Conservation (phyloP, 495 filamentous ascomycete genomes). For the Trypethelium eluteriae region DNA sequence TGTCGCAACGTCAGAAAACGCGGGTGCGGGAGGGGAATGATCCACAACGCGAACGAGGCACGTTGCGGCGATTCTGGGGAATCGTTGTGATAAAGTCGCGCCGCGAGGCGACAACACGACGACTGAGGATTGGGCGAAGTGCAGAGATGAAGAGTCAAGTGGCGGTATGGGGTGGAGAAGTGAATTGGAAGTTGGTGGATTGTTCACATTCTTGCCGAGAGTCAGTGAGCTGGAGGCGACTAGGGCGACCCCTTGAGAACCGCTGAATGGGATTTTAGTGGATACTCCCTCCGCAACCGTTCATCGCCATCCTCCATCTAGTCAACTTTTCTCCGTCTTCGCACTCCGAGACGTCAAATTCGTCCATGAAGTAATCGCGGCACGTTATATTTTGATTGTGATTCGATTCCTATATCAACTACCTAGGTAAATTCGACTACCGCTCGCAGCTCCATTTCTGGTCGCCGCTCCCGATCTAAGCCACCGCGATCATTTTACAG, state of each 20-base stretch:
- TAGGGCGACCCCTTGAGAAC: background rate
- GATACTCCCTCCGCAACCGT: background rate
- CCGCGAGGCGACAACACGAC: background rate
- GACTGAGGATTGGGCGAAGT: background rate
- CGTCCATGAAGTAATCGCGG: background rate
- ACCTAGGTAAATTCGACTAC: background rate
- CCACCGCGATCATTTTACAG: background rate
- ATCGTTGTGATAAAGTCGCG: background rate
- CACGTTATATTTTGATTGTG: background rate
- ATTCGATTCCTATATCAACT: background rate
- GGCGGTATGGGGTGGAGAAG: background rate
- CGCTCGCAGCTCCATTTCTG: background rate
- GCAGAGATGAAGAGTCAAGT: background rate
- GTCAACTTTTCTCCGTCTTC: background rate
- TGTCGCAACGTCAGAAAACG: conserved; percentile 18
- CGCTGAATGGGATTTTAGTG: background rate
- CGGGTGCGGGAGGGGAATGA: conserved; percentile 12
- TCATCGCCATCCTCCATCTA: background rate
- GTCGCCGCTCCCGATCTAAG: background rate
- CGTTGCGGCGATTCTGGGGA: background rate
- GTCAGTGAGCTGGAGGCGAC: background rate
- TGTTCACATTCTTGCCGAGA: conserved; percentile 8
- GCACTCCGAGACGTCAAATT: background rate
- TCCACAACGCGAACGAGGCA: conserved; percentile 14
- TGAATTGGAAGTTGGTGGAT: conserved; percentile 4